These are phyloP conservation scores for Picochlorum sp. DNA, from an alignment of 139 green algal genomes.

Conservation along the genomic window DNA sequence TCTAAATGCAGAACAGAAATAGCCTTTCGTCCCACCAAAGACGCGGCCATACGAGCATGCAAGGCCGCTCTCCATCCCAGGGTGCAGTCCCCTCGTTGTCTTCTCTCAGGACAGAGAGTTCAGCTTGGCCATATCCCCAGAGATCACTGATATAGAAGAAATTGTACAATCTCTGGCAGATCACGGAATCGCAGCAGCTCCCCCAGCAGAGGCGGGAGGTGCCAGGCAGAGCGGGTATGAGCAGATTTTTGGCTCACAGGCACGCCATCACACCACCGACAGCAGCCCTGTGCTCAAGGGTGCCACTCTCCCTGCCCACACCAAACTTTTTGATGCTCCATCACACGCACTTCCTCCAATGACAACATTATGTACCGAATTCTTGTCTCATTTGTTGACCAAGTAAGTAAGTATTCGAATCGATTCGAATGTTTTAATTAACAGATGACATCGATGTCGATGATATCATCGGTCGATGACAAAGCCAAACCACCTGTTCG, in stretches of 20 bases:
- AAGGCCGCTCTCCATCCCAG: neutral
- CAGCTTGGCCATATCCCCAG: neutral
- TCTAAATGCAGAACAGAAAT: neutral
- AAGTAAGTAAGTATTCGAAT: too few relatives aligned
- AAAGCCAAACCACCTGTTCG: too few relatives aligned
- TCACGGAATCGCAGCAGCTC: neutral
- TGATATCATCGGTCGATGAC: too few relatives aligned
- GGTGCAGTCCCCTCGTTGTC: slow-evolving; percentile 12
- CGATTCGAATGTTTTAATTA: too few relatives aligned
- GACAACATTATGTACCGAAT: slow-evolving; percentile 28
- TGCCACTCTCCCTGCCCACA: too few relatives aligned
- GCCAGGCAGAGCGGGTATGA: slow-evolving; percentile 1
- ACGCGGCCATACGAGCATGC: slow-evolving; percentile 2
- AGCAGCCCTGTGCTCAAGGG: neutral
- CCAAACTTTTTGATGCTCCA: slow-evolving; percentile 52
- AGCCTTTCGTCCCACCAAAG: slow-evolving; percentile 6
- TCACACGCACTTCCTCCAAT: slow-evolving; percentile 56
- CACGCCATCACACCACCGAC: neutral
- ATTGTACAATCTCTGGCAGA: too few relatives aligned
- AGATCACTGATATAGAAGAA: neutral
- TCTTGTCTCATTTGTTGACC: slow-evolving; percentile 42
- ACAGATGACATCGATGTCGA: too few relatives aligned
- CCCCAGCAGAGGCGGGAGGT: neutral
- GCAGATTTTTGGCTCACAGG: slow-evolving; percentile 3
- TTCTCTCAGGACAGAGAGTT: slow-evolving; percentile 11